phyloP scores from a whole-genome alignment of 1,284 basidiomycete species.

The Neonothopanus nambi region DNA sequence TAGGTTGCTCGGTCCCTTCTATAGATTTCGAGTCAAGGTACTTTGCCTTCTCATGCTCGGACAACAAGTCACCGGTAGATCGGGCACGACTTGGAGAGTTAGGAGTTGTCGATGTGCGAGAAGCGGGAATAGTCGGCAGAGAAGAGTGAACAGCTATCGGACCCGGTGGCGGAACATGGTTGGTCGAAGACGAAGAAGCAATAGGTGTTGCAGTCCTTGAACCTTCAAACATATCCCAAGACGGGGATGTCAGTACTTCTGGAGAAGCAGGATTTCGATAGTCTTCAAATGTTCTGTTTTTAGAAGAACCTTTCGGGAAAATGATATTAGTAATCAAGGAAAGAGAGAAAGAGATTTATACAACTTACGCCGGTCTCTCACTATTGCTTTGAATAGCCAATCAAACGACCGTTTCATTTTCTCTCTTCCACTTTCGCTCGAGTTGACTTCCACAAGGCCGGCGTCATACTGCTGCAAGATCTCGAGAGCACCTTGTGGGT shows the following conservation, averaged over 20 bases:
- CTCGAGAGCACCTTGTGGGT: constrained; percentile 50
- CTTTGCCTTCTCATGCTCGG: constrained; percentile 16
- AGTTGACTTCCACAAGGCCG: constrained; percentile 66
- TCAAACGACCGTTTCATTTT: constrained; percentile 69
- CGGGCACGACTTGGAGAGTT: constrained; percentile 52
- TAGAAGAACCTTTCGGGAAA: constrained; percentile 29
- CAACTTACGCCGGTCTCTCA: constrained; percentile 52
- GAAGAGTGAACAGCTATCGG: constrained; percentile 32
- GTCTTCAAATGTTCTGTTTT: constrained; percentile 35
- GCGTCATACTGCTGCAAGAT: constrained; percentile 57
- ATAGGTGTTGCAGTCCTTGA: constrained; percentile 54
- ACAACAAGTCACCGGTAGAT: constrained; percentile 57
- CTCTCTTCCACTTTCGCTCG: constrained; percentile 50
- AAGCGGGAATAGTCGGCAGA: constrained; percentile 33
- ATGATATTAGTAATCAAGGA: constrained; percentile 7
- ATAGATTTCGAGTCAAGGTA: background rate
- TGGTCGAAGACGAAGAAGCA: constrained; percentile 38
- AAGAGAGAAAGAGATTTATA: background rate
- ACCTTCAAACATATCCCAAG: constrained; percentile 44
- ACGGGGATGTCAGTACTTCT: constrained; percentile 48
- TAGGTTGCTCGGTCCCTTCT: background rate
- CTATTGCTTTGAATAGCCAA: constrained; percentile 62
- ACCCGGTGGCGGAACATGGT: constrained; percentile 29
- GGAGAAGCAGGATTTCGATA: constrained; percentile 75
- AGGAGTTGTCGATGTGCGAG: constrained; percentile 27